Conservation (phyloP, 495 filamentous ascomycete genomes). For the Aspergillus kassunensis region DNA sequence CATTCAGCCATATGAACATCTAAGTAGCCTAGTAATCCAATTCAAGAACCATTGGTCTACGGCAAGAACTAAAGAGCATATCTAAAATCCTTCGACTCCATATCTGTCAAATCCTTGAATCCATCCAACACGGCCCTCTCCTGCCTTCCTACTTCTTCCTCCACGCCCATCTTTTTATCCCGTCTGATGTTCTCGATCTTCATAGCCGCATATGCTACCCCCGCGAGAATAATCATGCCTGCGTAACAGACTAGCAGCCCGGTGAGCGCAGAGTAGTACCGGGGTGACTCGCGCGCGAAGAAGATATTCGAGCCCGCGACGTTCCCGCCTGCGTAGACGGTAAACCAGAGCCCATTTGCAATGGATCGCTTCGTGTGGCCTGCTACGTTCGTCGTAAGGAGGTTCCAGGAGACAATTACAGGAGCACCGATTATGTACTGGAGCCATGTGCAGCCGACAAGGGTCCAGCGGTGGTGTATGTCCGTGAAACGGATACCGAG, state of each 20-base stretch:
- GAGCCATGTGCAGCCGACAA: constrained; percentile 53
- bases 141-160: constrained; percentile 11
- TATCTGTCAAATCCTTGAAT: constrained; percentile 48
- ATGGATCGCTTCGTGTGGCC: constrained; percentile 63
- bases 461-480: constrained; percentile 43
- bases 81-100: constrained; percentile 41
- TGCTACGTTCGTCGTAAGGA: constrained; percentile 57
- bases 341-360: constrained; percentile 39
- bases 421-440: constrained; percentile 43
- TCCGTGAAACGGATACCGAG: constrained; percentile 40
- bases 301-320: constrained; percentile 45
- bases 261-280: constrained; percentile 33
- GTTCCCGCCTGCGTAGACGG: constrained; percentile 36
- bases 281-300: constrained; percentile 32
- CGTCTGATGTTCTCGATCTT: constrained; percentile 26
- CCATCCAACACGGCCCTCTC: constrained; percentile 33
- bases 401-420: constrained; percentile 51
- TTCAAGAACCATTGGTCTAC: no score
- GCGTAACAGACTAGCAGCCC: constrained; percentile 34
- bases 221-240: constrained; percentile 27
- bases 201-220: constrained; percentile 25
- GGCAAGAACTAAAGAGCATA: constrained; percentile 38
- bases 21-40: no score
- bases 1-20: no score
- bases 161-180: constrained; percentile 17